Percentiles rank a stretch among this genome's conserved stretches.
These are phyloP conservation scores for Ogataea zsoltii DNA, from an alignment of 805 yeast species.

Conservation along the genomic window DNA sequence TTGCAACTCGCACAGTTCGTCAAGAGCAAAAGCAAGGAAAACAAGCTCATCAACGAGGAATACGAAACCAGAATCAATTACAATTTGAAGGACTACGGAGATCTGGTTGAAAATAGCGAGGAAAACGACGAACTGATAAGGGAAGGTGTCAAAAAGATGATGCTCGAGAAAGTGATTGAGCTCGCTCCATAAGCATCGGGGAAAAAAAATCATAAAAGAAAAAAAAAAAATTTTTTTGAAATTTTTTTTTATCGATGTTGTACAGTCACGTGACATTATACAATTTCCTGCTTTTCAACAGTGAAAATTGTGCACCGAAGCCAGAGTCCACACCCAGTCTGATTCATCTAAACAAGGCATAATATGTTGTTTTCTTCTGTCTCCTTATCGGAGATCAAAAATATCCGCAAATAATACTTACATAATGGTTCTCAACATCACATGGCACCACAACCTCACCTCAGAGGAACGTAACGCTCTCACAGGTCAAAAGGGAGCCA, in stretches of 20 bases:
- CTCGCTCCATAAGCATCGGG: constrained; percentile 7
- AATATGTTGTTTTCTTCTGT: background rate
- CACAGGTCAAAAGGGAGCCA: constrained; percentile 81
- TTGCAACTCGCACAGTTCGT: constrained; percentile 35
- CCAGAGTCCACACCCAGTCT: background rate
- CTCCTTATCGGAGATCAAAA: background rate
- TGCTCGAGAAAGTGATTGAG: constrained; percentile 2
- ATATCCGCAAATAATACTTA: background rate
- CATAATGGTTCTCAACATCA: constrained; percentile 88
- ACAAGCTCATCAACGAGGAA: constrained; percentile 24
- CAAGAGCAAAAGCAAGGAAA: constrained; percentile 30
- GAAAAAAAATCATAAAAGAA: constrained; percentile 5
- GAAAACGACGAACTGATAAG: constrained; percentile 19
- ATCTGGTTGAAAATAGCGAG: constrained; percentile 22
- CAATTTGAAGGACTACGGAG: constrained; percentile 34
- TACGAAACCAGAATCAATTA: constrained; percentile 25
- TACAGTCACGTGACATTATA: background rate
- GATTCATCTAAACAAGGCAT: background rate
- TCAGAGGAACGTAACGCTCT: constrained; percentile 74
- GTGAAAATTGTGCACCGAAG: constrained; percentile 3
- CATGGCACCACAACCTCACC: constrained; percentile 92
- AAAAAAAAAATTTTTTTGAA: background rate
- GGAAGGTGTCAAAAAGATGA: background rate
- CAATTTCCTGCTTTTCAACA: background rate
- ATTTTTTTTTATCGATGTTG: constrained; percentile 1